Base-by-base conservation (phyloP, 495 filamentous ascomycete genomes). In the Aspergillus homomorphus region DNA sequence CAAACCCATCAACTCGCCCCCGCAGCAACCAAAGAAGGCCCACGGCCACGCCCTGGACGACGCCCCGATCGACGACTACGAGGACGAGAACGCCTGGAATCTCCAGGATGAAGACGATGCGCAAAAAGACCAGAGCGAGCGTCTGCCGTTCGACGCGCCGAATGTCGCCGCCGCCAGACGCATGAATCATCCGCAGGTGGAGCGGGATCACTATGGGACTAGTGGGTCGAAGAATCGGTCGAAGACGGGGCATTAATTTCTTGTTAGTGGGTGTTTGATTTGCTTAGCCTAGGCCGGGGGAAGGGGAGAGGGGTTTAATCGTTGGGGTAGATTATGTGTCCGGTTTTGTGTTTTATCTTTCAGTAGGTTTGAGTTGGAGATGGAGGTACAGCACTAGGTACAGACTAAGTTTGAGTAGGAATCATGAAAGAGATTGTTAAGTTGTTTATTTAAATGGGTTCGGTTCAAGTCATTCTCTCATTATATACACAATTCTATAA, bases 51-150 rank as follows among this genome's bases (percentile, higher is more conserved):
- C 50, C 26, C 45, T 43, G 28, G 54, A 57, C 28, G 54, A 57
- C 28, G 54, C 45, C 26, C 54, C 54, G 26, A 21, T 57, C 18
- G 54, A 57, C 45, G 55, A 57, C 30, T 57, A 57, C 30, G 55
- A 46, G 15, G 26, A 51, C 6, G n/a, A 46, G 15, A 41, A 51
- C 6, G n/a, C 41, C 20, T 46, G 51, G 14, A 26, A 49, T 4
- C 24, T 42, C 28, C 28, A 19, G 7, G 45, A 57, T 28, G 24
- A 51, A 10, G 10, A 38, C 5, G 33, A 38, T 2, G 10, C 8
- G 7, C 7, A 38, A 38, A 14, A 9, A 3, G 26, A 28, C 4
- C 26, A 28, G 26, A 3, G 9, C 4, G 18, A 19, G 4, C 55
- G 51, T 16, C 46, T 15, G 21, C 45, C 44, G 9, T 46, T 49